Evolutionary conservation across 2,329 filamentous ascomycete genomes (phyloP), one percentile per base, ranked within the genome.

Genomic region (Botrytis elliptica): DNA sequence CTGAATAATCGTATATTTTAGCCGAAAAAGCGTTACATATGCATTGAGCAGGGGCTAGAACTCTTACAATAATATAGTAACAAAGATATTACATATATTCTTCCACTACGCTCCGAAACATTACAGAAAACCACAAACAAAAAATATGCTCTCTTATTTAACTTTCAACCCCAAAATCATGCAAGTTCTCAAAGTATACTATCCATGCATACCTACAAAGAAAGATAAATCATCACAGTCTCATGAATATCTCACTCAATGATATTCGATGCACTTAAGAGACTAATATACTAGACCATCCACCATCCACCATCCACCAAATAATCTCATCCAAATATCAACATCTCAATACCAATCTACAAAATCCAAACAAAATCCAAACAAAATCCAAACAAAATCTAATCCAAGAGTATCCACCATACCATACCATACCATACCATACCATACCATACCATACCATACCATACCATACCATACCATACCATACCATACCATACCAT

Each of bases 221-320:
- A 14, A n/a, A 16, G n/a, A 6, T 29, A 4, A 18, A 18, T 8
- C n/a, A 4, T 29, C n/a, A n/a, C 49, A 16, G 2, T 10, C 25
- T n/a, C 49, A 2, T 1, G 4, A 55, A n/a, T 5, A 29, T n/a
- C 49, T n/a, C 3, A 5, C 12, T 3, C 52, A 57, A 57, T 9
- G 25, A 57, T 16, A 29, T 9, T 29, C n/a, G 6, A 57, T 16
- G 1, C 6, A 29, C 3, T 9, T 29, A 18, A 18, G 3, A 7
- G 3, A 14, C 5, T 3, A 5, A 42, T 42, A 16, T 5, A 9
- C 14, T 42, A 42, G 12, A n/a, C 6, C 4, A 3, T 25, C 2
- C 40, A n/a, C 12, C 4, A 3, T n/a, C 2, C 1, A 7, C 12
- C 25, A 3, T n/a, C 2, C 1, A 7, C 12, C 25, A n/a, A 4